A percentile compares a stretch with the other conserved stretches of the same genome.
Evolutionary conservation across 495 filamentous ascomycete genomes (phyloP).

Genomic region (Penicillium odoratum): DNA sequence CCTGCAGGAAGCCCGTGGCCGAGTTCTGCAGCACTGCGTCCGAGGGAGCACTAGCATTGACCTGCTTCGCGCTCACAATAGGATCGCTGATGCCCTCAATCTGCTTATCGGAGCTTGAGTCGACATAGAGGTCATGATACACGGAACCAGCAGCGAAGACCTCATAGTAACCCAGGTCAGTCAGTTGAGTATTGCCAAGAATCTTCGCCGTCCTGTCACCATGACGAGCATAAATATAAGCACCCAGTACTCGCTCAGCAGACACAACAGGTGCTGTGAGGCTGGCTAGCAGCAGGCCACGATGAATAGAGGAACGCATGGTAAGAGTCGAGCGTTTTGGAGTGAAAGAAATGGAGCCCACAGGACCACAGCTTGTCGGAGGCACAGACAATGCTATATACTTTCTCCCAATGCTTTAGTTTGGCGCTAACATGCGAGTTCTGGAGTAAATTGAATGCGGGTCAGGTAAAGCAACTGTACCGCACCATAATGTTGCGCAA

Average conservation of each 20-base stretch:
- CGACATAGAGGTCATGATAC: constrained; percentile 63
- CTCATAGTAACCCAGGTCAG: constrained; percentile 60
- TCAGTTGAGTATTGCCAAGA: constrained; percentile 53
- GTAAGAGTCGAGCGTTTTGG: not conserved
- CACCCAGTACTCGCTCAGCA: constrained; percentile 61
- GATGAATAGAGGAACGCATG: constrained; percentile 36
- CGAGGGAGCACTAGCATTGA: constrained; percentile 55
- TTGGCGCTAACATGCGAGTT: not conserved
- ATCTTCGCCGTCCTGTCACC: constrained; percentile 62
- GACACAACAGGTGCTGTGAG: constrained; percentile 38
- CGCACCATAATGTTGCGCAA: not conserved
- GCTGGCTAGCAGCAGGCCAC: constrained; percentile 32
- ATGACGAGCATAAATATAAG: constrained; percentile 65
- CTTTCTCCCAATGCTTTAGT: too few relatives aligned
- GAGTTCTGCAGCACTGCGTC: constrained; percentile 65
- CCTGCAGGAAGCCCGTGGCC: constrained; percentile 59
- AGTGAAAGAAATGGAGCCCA: not conserved
- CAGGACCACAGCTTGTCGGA: not conserved
- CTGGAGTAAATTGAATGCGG: not conserved
- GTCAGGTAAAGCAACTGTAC: not conserved
- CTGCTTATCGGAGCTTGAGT: constrained; percentile 43
- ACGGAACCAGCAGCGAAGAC: constrained; percentile 60
- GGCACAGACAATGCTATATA: not conserved
- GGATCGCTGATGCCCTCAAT: constrained; percentile 59
- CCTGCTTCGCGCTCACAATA: constrained; percentile 57